These are phyloP conservation scores for Aphanomyces invadans DNA, from an alignment of 352 stramenopile genomes.

Conservation along the genomic window DNA sequence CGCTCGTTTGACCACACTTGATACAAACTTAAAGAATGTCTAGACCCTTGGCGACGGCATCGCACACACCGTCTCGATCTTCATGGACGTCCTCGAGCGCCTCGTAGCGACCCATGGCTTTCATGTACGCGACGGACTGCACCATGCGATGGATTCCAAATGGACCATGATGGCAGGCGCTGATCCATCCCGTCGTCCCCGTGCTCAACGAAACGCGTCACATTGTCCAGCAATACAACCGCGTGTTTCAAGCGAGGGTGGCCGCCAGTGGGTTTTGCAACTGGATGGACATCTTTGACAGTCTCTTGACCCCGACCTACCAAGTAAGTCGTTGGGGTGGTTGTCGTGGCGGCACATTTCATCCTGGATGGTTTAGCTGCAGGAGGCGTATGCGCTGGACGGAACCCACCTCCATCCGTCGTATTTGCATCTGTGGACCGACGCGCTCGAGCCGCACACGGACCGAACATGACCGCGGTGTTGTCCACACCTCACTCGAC, in stretches of 20 bases:
- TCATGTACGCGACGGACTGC: slow-evolving; percentile 33
- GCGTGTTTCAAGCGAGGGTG: slow-evolving; percentile 42
- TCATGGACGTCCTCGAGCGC: slow-evolving; percentile 53
- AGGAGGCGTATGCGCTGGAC: slow-evolving; percentile 50
- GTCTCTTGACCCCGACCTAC: slow-evolving; percentile 39
- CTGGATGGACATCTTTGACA: slow-evolving; percentile 88
- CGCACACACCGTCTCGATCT: slow-evolving; percentile 63
- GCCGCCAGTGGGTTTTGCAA: slow-evolving; percentile 38
- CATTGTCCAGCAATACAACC: slow-evolving; percentile 83
- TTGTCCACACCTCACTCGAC: not conserved
- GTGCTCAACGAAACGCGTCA: slow-evolving; percentile 81
- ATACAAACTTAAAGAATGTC: too few species aligned
- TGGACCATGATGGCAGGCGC: slow-evolving; percentile 23
- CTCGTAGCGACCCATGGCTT: slow-evolving; percentile 55
- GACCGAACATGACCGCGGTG: not conserved
- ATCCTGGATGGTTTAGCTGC: slow-evolving; percentile 40
- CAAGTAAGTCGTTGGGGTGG: slow-evolving; percentile 37
- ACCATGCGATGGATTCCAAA: too few species aligned
- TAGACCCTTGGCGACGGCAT: slow-evolving; percentile 76
- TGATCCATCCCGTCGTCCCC: slow-evolving; percentile 83
- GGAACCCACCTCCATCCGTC: slow-evolving; percentile 78
- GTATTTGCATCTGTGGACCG: slow-evolving; percentile 37
- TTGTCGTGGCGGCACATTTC: too few species aligned
- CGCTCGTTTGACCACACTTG: too few species aligned
- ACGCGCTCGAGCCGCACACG: not conserved